These are phyloP conservation scores for Pleomassaria siparia DNA, from an alignment of 2,329 filamentous ascomycete genomes.

Conservation along the genomic window DNA sequence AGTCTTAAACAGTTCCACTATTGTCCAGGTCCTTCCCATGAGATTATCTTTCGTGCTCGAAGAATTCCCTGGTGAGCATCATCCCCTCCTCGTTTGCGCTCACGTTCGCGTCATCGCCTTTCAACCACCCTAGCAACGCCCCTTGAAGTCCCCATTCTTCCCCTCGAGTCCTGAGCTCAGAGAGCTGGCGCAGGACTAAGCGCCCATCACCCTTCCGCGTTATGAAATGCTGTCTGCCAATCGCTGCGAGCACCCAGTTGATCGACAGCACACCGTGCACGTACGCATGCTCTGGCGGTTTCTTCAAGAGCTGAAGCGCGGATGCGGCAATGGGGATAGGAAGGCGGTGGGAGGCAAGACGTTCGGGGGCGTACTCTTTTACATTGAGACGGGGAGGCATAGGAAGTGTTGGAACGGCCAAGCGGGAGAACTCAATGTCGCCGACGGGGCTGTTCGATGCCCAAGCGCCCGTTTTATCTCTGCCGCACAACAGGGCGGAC, in stretches of 20 bases:
- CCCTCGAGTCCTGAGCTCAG: conserved; percentile 12
- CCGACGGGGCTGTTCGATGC: not conserved
- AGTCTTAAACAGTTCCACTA: not conserved
- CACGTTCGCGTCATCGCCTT: conserved; percentile 14
- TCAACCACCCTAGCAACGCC: conserved; percentile 23
- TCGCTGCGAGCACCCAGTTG: conserved; percentile 17
- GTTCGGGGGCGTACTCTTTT: not conserved
- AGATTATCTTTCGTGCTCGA: conserved; percentile 5
- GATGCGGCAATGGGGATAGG: not conserved
- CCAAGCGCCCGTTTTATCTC: not conserved
- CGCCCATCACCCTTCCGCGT: conserved; percentile 16
- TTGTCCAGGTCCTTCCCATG: not conserved
- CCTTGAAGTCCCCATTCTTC: conserved; percentile 17
- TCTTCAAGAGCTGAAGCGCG: conserved; percentile 7
- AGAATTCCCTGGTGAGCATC: conserved; percentile 18
- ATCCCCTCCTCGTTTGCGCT: conserved; percentile 14
- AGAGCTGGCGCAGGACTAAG: conserved; percentile 14
- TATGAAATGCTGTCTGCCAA: conserved; percentile 13
- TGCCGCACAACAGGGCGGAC: not conserved
- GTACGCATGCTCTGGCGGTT: conserved; percentile 22
- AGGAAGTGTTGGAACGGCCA: not conserved
- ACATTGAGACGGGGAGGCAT: not conserved
- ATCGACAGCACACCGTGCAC: conserved; percentile 17
- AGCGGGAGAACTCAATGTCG: not conserved
- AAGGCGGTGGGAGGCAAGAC: too few relatives aligned